Evolutionary conservation across 441 rosid species (phyloP).

Genomic region (Eugenia klotzschiana): DNA sequence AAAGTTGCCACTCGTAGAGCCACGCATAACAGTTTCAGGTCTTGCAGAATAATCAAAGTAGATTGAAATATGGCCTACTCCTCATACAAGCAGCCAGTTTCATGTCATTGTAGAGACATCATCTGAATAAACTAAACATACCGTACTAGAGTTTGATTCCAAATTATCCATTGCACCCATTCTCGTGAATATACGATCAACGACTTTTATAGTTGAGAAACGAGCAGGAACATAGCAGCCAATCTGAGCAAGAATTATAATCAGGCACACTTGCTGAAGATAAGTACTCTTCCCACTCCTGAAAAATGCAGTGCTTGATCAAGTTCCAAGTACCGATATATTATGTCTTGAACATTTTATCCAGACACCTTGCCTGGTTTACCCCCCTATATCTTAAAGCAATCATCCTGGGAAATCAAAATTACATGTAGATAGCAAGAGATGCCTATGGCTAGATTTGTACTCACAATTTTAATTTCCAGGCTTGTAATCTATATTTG

Average conservation of each 20-base stretch:
- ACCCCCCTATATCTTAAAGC: background rate
- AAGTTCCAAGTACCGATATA: background rate
- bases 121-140: slow-evolving; percentile 15
- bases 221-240: slow-evolving; percentile 95
- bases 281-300: slow-evolving; percentile 99
- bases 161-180: slow-evolving; percentile 89
- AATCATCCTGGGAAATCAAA: background rate
- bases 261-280: slow-evolving; percentile 90
- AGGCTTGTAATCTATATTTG: background rate
- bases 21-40: background rate
- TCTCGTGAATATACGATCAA: slow-evolving; percentile 90
- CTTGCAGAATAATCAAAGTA: background rate
- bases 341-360: background rate
- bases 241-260: slow-evolving; percentile 90
- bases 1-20: background rate
- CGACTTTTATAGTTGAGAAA: slow-evolving; percentile 69
- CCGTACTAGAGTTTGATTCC: slow-evolving; percentile 94
- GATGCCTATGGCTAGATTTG: background rate
- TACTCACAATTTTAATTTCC: background rate
- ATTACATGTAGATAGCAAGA: background rate
- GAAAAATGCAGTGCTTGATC: slow-evolving; percentile 2
- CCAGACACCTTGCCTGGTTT: background rate
- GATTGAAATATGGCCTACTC: background rate
- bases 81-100: background rate
- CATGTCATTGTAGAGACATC: background rate